These are phyloP conservation scores for Penicillium paradoxum DNA, from an alignment of 495 filamentous ascomycete species.

Conservation along the genomic window DNA sequence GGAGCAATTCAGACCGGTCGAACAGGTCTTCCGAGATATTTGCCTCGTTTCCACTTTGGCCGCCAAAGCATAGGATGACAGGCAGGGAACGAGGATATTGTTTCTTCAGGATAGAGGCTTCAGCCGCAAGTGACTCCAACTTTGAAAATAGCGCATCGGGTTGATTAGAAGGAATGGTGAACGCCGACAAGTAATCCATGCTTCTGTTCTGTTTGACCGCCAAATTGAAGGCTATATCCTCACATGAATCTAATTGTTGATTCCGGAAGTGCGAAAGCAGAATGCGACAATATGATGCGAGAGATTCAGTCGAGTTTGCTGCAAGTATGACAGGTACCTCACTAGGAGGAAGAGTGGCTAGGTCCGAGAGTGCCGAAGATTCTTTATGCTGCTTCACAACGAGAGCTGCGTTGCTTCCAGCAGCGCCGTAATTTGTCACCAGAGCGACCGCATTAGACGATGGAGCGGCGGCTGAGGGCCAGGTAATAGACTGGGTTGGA, in stretches of 20 bases:
- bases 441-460: slow-evolving; percentile 28
- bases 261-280: background rate
- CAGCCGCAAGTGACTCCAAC: background rate
- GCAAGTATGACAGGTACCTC: background rate
- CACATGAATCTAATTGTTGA: background rate
- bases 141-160: background rate
- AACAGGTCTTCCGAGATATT: slow-evolving; percentile 25
- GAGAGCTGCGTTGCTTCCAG: slow-evolving; percentile 28
- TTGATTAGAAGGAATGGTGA: background rate
- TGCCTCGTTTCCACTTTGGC: slow-evolving; percentile 23
- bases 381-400: slow-evolving; percentile 7
- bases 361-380: background rate
- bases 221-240: background rate
- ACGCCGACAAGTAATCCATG: background rate
- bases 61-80: slow-evolving; percentile 31
- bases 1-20: slow-evolving; percentile 21
- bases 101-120: background rate
- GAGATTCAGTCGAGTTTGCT: background rate
- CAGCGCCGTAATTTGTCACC: slow-evolving; percentile 35
- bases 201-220: background rate
- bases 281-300: background rate
- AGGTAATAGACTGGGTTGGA: background rate
- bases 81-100: background rate
- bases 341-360: background rate
- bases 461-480: background rate